phyloP scores from a whole-genome alignment of 345 rosid genomes.

The Capsella bursapastoris region DNA sequence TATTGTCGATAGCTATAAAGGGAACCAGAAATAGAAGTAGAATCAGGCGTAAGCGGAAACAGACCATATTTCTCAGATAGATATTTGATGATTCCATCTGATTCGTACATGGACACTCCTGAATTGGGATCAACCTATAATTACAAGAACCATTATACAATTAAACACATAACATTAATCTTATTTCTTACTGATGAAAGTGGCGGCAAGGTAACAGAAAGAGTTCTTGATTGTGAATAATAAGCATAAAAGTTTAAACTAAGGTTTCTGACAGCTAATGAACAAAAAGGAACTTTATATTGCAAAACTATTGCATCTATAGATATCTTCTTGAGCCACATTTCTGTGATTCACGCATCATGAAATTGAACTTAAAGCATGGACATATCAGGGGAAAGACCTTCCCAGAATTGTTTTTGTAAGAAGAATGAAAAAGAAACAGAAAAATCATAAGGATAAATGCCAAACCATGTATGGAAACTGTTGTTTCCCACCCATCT shows the following conservation, averaged over 20 bases:
- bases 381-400: not conserved
- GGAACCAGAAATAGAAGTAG: conserved; percentile 9
- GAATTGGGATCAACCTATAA: conserved; percentile 92
- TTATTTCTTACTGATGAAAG: not conserved
- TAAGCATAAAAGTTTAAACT: not conserved
- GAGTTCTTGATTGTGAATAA: not conserved
- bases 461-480: conserved; percentile 92
- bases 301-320: not conserved
- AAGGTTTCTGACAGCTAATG: conserved; percentile 3
- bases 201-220: not conserved
- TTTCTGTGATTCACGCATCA: not conserved
- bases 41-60: conserved; percentile 27
- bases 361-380: not conserved
- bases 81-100: conserved; percentile 88
- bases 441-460: conserved; percentile 12
- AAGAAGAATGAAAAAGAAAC: not conserved
- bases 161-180: not conserved
- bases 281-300: not conserved
- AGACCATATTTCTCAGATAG: conserved; percentile 77
- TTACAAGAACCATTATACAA: not conserved
- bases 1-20: not conserved
- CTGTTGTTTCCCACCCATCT: conserved; percentile 92
- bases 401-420: not conserved
- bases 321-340: conserved; percentile 16
- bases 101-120: conserved; percentile 91